phyloP scores from a whole-genome alignment of 176 grass and related monocot genomes.

The Poa annua region DNA sequence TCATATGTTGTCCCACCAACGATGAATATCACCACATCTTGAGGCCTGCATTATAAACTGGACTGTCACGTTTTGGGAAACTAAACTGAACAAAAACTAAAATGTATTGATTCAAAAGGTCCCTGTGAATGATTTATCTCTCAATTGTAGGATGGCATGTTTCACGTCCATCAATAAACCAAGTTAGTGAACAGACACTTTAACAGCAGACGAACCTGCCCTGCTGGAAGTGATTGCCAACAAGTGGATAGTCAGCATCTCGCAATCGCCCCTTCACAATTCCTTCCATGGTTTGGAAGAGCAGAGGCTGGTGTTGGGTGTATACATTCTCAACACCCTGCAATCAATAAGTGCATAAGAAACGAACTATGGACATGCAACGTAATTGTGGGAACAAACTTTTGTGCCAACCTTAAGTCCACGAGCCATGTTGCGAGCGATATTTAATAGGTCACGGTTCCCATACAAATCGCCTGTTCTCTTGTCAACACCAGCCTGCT shows the following conservation, averaged over 20 bases:
- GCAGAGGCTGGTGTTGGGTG: slow-evolving; percentile 96
- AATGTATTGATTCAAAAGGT: neutral
- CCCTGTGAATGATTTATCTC: slow-evolving; percentile 18
- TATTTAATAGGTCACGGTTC: slow-evolving; percentile 93
- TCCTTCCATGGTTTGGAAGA: slow-evolving; percentile 94
- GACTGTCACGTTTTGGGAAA: slow-evolving; percentile 4
- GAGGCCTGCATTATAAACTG: slow-evolving; percentile 65
- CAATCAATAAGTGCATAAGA: slow-evolving; percentile 36
- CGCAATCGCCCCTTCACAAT: slow-evolving; percentile 89
- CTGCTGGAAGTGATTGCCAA: slow-evolving; percentile 96
- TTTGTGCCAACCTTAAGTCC: slow-evolving; percentile 79
- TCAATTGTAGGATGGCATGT: slow-evolving; percentile 8
- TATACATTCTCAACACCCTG: slow-evolving; percentile 99
- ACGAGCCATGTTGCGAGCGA: slow-evolving; percentile 99
- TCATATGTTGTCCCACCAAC: slow-evolving; percentile 96
- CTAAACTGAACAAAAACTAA: slow-evolving; percentile 19
- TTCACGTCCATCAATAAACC: neutral
- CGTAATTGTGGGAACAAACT: slow-evolving; percentile 29
- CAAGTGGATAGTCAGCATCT: slow-evolving; percentile 92
- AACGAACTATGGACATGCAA: slow-evolving; percentile 33
- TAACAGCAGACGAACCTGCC: slow-evolving; percentile 64
- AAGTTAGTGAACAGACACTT: slow-evolving; percentile 10
- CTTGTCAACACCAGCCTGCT: slow-evolving; percentile 94
- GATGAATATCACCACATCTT: slow-evolving; percentile 98
- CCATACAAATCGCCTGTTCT: slow-evolving; percentile 91